Conservation (phyloP, 495 filamentous ascomycete species). For the Daldinia loculata region DNA sequence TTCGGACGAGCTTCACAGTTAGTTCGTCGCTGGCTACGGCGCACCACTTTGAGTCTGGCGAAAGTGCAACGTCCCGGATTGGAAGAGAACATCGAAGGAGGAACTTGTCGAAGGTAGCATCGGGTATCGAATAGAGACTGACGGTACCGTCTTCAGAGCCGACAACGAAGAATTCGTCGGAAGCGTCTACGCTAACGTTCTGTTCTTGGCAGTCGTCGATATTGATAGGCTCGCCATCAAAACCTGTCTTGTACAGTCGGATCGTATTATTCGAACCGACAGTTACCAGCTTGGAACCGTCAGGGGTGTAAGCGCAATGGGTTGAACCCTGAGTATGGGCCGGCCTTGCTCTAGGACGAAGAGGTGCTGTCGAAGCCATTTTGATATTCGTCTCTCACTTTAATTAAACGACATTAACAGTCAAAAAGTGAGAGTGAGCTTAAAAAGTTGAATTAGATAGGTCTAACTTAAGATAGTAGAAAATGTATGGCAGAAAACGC, state of each 20-base stretch:
- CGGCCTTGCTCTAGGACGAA: slow-evolving; percentile 57
- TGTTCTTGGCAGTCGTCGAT: slow-evolving; percentile 88
- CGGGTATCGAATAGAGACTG: slow-evolving; percentile 79
- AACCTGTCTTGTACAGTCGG: slow-evolving; percentile 87
- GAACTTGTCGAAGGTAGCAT: slow-evolving; percentile 79
- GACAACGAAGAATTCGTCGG: slow-evolving; percentile 83
- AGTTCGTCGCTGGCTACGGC: slow-evolving; percentile 98
- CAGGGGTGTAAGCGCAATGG: slow-evolving; percentile 63
- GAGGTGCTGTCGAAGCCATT: slow-evolving; percentile 61
- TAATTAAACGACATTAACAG: background rate
- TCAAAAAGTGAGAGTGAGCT: background rate
- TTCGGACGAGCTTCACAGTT: slow-evolving; percentile 85
- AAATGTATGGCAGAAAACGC: slow-evolving; percentile 23
- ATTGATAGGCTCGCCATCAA: slow-evolving; percentile 87
- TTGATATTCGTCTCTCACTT: slow-evolving; percentile 13
- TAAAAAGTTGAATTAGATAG: slow-evolving; percentile 12
- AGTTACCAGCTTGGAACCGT: slow-evolving; percentile 73
- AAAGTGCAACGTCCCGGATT: slow-evolving; percentile 84
- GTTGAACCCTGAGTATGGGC: slow-evolving; percentile 64
- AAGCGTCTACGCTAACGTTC: slow-evolving; percentile 77
- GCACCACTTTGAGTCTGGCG: slow-evolving; percentile 83
- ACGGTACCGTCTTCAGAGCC: slow-evolving; percentile 95
- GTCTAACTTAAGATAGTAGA: background rate
- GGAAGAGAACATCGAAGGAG: slow-evolving; percentile 84
- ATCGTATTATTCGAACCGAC: slow-evolving; percentile 90